These are phyloP conservation scores for Lecanicillium sp. DNA, from an alignment of 2,329 filamentous ascomycete genomes.

Conservation along the genomic window DNA sequence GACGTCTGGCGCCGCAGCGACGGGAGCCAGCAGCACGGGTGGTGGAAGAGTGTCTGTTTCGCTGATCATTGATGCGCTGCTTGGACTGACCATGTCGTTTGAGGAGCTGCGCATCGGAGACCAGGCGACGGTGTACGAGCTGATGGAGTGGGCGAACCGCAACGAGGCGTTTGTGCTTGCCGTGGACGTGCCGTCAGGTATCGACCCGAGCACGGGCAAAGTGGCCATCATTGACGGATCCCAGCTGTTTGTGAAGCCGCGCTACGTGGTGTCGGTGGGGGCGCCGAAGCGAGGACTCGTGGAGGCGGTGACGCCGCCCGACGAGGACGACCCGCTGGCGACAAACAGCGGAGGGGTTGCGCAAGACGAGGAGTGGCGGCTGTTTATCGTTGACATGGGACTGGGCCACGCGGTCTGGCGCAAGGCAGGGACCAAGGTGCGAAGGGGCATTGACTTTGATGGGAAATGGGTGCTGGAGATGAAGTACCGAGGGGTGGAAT, in stretches of 20 bases:
- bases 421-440: slow-evolving; percentile 72
- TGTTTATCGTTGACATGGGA: slow-evolving; percentile 83
- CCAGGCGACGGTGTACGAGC: slow-evolving; percentile 76
- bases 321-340: slow-evolving; percentile 33
- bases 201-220: slow-evolving; percentile 71
- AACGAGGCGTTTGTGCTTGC: slow-evolving; percentile 76
- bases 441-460: slow-evolving; percentile 83
- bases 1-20: slow-evolving; percentile 21
- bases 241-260: slow-evolving; percentile 71
- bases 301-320: slow-evolving; percentile 59
- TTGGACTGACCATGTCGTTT: slow-evolving; percentile 82
- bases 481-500: slow-evolving; percentile 37
- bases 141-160: slow-evolving; percentile 91
- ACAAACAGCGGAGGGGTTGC: slow-evolving; percentile 24
- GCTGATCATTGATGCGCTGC: slow-evolving; percentile 80
- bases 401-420: slow-evolving; percentile 78
- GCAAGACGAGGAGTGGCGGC: slow-evolving; percentile 61
- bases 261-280: slow-evolving; percentile 78
- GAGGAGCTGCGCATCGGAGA: slow-evolving; percentile 80
- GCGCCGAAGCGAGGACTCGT: slow-evolving; percentile 81
- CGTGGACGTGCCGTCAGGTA: slow-evolving; percentile 85
- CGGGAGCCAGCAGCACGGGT: slow-evolving; percentile 32
- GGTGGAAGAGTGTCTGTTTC: slow-evolving; percentile 59
- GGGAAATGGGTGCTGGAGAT: slow-evolving; percentile 78
- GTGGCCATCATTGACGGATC: slow-evolving; percentile 64